These are phyloP conservation scores for Chalciporus pseudorubinellus DNA, from an alignment of 768 basidiomycete genomes.

Conservation along the genomic window DNA sequence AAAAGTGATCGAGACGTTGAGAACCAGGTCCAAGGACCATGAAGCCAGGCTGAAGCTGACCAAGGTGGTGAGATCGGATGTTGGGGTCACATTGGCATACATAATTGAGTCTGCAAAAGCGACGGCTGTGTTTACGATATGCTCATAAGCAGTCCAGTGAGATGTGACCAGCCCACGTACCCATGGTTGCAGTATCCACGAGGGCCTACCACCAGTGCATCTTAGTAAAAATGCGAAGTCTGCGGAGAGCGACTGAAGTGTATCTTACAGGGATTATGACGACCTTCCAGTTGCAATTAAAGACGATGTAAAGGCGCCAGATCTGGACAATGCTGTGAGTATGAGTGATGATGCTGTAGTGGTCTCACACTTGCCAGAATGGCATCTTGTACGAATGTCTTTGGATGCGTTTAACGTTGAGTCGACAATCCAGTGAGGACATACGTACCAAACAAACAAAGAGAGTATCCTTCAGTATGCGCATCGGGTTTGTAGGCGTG, in stretches of 20 bases:
- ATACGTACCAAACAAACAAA: too few relatives aligned
- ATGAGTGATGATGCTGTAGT: too few relatives aligned
- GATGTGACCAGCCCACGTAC: constrained; percentile 7
- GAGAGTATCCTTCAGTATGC: constrained; percentile 11
- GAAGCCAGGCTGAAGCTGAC: constrained; percentile 6
- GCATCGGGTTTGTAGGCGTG: constrained; percentile 9
- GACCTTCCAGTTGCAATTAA: too few relatives aligned
- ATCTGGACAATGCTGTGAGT: too few relatives aligned
- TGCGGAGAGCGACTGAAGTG: too few relatives aligned
- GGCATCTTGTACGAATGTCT: too few relatives aligned
- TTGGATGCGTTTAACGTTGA: too few relatives aligned
- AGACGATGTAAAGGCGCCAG: too few relatives aligned
- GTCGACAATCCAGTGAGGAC: too few relatives aligned
- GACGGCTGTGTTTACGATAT: neutral
- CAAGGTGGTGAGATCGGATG: too few relatives aligned
- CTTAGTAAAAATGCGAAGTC: neutral
- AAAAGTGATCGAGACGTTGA: constrained; percentile 24
- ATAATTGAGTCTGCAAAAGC: constrained; percentile 11
- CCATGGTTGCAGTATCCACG: constrained; percentile 15
- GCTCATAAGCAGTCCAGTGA: neutral
- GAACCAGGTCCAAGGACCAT: constrained; percentile 20
- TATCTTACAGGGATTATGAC: too few relatives aligned
- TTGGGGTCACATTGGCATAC: constrained; percentile 5
- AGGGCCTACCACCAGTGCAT: constrained; percentile 10
- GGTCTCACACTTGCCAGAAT: too few relatives aligned